Evolutionary conservation across 108 stramenopile genomes (phyloP).

Genomic region (Cylindrotheca closterium): DNA sequence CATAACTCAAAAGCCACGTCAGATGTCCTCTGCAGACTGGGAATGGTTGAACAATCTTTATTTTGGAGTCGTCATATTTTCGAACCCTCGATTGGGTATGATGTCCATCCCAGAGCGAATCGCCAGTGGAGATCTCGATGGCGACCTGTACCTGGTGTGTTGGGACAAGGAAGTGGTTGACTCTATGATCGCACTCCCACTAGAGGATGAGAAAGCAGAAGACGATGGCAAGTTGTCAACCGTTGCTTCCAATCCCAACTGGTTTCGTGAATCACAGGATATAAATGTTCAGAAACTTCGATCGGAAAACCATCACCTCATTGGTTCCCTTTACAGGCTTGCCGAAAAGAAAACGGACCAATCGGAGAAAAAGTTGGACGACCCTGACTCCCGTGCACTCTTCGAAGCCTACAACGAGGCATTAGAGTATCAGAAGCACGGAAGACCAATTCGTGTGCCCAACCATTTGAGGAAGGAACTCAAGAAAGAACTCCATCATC

Average conservation of each 20-base stretch:
- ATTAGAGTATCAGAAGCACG: conserved; percentile 47
- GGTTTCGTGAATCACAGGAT: conserved; percentile 31
- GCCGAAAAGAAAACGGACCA: conserved; percentile 20
- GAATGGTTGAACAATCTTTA: conserved; percentile 30
- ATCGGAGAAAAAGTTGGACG: neutral
- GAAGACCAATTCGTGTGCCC: conserved; percentile 10
- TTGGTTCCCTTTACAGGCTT: conserved; percentile 27
- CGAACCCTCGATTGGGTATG: conserved; percentile 19
- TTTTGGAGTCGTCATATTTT: conserved; percentile 50
- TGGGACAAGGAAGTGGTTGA: conserved; percentile 44
- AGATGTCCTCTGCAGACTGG: conserved; percentile 45
- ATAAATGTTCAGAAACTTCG: conserved; percentile 22
- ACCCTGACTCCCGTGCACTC: conserved; percentile 37
- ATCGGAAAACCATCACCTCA: conserved; percentile 11
- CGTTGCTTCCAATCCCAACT: conserved; percentile 17
- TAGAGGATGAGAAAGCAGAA: conserved; percentile 20
- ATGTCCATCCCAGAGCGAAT: conserved; percentile 41
- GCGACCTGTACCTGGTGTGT: conserved; percentile 52
- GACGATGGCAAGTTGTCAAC: conserved; percentile 5
- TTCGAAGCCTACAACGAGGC: conserved; percentile 39
- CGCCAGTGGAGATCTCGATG: conserved; percentile 63
- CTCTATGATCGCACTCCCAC: conserved; percentile 14
- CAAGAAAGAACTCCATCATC: neutral
- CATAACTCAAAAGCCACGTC: conserved; percentile 38
- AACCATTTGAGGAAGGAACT: neutral